phyloP scores from a whole-genome alignment of 129 eudicot species.

The Artemisia annua region DNA sequence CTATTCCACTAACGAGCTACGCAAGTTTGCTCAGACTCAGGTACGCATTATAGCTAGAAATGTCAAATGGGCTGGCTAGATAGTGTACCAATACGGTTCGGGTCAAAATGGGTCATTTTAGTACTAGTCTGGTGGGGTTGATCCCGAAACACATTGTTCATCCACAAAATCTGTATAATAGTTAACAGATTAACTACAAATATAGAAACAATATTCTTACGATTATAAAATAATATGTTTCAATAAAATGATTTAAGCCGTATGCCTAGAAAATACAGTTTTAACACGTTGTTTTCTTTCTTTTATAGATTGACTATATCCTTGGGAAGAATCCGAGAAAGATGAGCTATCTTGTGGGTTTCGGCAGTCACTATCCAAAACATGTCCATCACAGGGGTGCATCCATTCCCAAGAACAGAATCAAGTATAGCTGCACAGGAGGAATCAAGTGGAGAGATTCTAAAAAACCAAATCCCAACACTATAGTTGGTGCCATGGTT shows the following conservation, averaged over 20 bases:
- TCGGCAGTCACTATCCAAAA: conserved; percentile 67
- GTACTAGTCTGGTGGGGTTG: no score
- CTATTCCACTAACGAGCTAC: conserved; percentile 56
- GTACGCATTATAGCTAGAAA: conserved; percentile 24
- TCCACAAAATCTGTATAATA: no score
- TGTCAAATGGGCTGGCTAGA: no score
- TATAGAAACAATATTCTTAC: no score
- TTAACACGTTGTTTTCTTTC: neutral
- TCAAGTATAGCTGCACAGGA: conserved; percentile 74
- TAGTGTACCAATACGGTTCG: neutral
- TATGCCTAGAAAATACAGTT: no score
- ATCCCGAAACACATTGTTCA: no score
- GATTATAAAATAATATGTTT: no score
- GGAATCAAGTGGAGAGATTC: conserved; percentile 73
- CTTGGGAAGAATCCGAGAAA: conserved; percentile 87
- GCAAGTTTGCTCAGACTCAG: conserved; percentile 78
- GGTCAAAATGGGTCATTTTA: neutral
- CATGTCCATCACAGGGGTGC: conserved; percentile 95
- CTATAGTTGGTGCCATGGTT: conserved; percentile 80
- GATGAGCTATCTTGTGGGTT: conserved; percentile 92
- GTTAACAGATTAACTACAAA: no score
- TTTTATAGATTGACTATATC: conserved; percentile 68
- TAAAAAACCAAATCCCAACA: conserved; percentile 60
- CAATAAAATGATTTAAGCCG: no score
- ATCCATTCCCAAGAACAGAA: conserved; percentile 71